phyloP scores from a whole-genome alignment of 345 rosid genomes.

The Hevea brasiliensis region DNA sequence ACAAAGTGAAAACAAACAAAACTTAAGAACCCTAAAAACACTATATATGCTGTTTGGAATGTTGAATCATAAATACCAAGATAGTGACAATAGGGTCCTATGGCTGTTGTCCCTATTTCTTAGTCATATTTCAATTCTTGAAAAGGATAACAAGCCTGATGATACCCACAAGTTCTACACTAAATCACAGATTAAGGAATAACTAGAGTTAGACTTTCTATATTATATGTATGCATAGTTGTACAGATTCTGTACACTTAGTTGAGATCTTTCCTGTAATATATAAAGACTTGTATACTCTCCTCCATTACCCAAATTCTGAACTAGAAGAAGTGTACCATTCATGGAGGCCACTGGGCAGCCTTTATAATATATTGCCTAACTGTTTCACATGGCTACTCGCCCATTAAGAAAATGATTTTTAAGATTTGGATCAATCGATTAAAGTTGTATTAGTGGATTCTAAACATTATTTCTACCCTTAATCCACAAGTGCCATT shows the following conservation, averaged over 20 bases:
- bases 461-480: neutral
- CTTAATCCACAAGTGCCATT: too few species aligned
- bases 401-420: neutral
- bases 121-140: constrained; percentile 24
- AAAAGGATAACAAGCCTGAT: constrained; percentile 26
- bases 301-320: constrained; percentile 16
- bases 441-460: neutral
- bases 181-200: neutral
- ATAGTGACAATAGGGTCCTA: constrained; percentile 17
- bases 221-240: neutral
- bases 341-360: constrained; percentile 13
- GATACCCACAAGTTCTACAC: constrained; percentile 28
- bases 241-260: constrained; percentile 17
- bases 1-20: constrained; percentile 20
- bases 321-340: constrained; percentile 23
- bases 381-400: constrained; percentile 31
- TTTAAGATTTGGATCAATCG: constrained; percentile 14
- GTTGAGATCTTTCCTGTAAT: constrained; percentile 17
- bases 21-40: constrained; percentile 18
- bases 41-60: constrained; percentile 25
- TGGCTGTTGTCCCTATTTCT: constrained; percentile 2
- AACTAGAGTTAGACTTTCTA: constrained; percentile 5
- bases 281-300: constrained; percentile 7
- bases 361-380: too few species aligned
- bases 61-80: constrained; percentile 24